Evolutionary conservation across 495 filamentous ascomycete genomes (phyloP).

Genomic region (Penicillium cinerascens): DNA sequence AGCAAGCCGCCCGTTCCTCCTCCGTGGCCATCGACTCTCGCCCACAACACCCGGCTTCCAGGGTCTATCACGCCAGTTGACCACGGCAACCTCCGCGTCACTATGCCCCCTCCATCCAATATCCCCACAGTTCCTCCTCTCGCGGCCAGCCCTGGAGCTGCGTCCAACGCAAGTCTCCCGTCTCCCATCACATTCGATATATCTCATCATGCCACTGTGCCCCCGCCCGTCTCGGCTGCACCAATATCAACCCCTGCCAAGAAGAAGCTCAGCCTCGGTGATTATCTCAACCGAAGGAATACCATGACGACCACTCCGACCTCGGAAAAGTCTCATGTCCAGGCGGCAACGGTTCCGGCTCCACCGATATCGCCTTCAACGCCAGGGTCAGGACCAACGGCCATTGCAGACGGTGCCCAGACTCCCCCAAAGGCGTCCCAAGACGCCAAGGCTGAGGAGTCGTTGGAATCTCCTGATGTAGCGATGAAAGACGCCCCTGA

Average conservation of each 20-base stretch:
- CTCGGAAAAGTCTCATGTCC: conserved; percentile 36
- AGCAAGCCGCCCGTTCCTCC: conserved; percentile 30
- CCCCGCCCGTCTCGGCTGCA: conserved; percentile 29
- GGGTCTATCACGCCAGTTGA: conserved; percentile 16
- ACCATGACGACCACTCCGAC: conserved; percentile 39
- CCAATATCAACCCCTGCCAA: conserved; percentile 56
- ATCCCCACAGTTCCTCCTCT: conserved; percentile 16
- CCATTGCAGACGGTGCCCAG: conserved; percentile 12
- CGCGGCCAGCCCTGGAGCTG: conserved; percentile 31
- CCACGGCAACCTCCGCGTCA: conserved; percentile 35
- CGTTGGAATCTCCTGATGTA: conserved; percentile 23
- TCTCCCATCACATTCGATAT: conserved; percentile 34
- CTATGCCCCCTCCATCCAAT: conserved; percentile 33
- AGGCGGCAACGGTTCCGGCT: conserved; percentile 20
- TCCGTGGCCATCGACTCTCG: conserved; percentile 38
- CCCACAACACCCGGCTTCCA: conserved; percentile 37
- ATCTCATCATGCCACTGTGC: conserved; percentile 14
- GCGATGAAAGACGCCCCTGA: conserved; percentile 33
- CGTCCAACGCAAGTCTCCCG: conserved; percentile 28
- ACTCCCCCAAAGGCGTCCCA: conserved; percentile 13
- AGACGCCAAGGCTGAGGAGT: conserved; percentile 16
- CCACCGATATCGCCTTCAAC: conserved; percentile 25
- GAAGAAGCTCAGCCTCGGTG: conserved; percentile 67
- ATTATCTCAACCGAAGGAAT: conserved; percentile 55
- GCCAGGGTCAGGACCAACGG: conserved; percentile 10